Evolutionary conservation across 805 yeast genomes (phyloP).

Genomic region (Candida multigemmis): DNA sequence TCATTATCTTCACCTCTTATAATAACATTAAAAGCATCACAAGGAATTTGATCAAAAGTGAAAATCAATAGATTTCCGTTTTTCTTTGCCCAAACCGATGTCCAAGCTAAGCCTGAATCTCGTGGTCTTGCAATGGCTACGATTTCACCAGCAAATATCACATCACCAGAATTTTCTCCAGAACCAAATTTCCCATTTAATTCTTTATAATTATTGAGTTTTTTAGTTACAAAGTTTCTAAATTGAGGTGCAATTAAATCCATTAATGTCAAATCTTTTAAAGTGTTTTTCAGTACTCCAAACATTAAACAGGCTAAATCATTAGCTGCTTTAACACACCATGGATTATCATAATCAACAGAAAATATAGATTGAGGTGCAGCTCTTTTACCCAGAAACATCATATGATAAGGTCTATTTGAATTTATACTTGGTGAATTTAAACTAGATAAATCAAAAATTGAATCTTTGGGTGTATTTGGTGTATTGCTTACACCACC

Average conservation of each 20-base stretch:
- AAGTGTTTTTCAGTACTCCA: conserved; percentile 62
- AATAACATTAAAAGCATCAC: conserved; percentile 49
- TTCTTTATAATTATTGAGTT: conserved; percentile 26
- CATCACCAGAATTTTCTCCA: conserved; percentile 22
- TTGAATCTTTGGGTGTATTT: no score
- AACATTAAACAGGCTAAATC: conserved; percentile 84
- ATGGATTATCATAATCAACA: conserved; percentile 64
- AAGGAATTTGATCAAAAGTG: conserved; percentile 77
- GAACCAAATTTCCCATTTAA: conserved; percentile 7
- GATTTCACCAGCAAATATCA: conserved; percentile 75
- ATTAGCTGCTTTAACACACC: conserved; percentile 76
- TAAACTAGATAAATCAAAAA: no score
- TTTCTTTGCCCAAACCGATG: conserved; percentile 85
- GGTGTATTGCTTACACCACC: conserved; percentile 1
- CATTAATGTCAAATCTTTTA: conserved; percentile 55
- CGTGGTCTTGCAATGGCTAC: conserved; percentile 71
- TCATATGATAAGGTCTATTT: conserved; percentile 49
- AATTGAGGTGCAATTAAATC: conserved; percentile 75
- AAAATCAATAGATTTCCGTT: conserved; percentile 65
- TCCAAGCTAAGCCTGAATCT: conserved; percentile 59
- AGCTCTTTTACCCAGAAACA: conserved; percentile 61
- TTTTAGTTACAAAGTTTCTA: conserved; percentile 56
- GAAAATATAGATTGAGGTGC: conserved; percentile 83
- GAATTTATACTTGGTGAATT: conserved; percentile 6
- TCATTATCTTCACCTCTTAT: no score